Conservation (phyloP, 225 moss, liverwort and hornwort species). For the Physcomitrium patens region DNA sequence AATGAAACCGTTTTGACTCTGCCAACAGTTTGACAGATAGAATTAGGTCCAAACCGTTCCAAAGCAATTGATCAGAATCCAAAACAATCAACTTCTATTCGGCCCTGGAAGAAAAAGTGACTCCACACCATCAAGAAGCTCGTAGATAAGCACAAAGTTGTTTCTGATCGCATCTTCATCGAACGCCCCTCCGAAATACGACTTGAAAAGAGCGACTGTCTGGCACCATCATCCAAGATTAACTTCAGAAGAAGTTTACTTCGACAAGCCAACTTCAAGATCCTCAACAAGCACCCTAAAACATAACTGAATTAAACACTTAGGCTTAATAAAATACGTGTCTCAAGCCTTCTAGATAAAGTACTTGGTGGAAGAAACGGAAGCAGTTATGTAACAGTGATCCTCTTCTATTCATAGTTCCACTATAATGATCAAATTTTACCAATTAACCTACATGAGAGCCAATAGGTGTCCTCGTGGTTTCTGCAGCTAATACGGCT, state of each 20-base stretch:
- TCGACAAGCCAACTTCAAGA: not conserved
- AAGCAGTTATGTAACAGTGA: no score
- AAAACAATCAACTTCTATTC: not conserved
- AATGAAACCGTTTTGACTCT: not conserved
- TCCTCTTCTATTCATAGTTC: not conserved
- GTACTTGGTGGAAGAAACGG: not conserved
- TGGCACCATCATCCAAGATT: conserved; percentile 29
- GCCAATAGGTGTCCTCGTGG: not conserved
- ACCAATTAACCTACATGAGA: conserved; percentile 15
- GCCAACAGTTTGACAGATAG: not conserved
- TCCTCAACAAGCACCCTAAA: not conserved
- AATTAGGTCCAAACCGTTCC: not conserved
- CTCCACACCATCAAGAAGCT: conserved; percentile 65
- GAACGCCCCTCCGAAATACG: conserved; percentile 71
- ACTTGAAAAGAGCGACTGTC: conserved; percentile 74
- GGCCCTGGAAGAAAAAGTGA: not conserved
- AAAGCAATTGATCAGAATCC: not conserved
- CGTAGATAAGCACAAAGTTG: conserved; percentile 76
- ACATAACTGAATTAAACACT: conserved; percentile 5
- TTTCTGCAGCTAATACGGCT: not conserved
- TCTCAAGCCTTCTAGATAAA: not conserved
- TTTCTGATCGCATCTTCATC: conserved; percentile 76
- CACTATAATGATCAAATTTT: not conserved
- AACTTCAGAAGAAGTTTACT: conserved; percentile 23
- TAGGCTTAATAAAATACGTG: not conserved